Base-by-base conservation (phyloP, 108 stramenopile genomes). In the Aureococcus anophagefferens region DNA sequence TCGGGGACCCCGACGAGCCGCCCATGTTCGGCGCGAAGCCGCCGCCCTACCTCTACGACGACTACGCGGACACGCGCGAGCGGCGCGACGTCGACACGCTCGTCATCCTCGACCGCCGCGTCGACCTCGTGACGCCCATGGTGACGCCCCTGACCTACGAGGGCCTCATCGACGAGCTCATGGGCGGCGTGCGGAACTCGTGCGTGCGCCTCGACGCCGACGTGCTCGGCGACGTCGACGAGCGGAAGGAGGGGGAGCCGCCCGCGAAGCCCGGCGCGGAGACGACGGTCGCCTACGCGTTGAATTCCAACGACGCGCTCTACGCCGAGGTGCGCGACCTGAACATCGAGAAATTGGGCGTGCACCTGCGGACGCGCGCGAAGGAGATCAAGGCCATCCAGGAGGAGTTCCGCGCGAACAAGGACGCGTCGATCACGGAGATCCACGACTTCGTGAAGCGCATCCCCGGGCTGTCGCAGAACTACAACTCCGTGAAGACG, bases 371-470 rank as follows among this genome's bases (percentile, higher is more conserved):
- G 81, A 90, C 88, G 74, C 92, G 93, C 77, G 96, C 95, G 35
- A 89, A 88, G 76, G 88, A 92, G 28, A 75, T 98, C 36, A 79
- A 89, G 63, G 89, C 93, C 78, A 86, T 84, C 62, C 94, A 96
- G 75, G 88, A 89, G 29, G 83, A 87, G 64, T 96, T 98, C 82
- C 90, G 92, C 9, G 86, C 82, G 37, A 88, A 89, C 68, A 89
- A 91, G 74, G 75, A 96, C 89, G 75, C 93, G 88, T 73, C 91
- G 78, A 79, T 98, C 73, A 78, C 82, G 11, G 93, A 98, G 81
- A 94, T 98, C 35, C 95, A 98, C 80, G 92, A 91, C 73, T 95
- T 98, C 73, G 95, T 96, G 66, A 98, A 98, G 76, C 89, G 95
- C 79, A 97, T 97, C 65, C 96, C 96, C 0, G 86, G 79, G 35